Evolutionary conservation across 768 basidiomycete genomes (phyloP).

Genomic region (Lactifluus hygrophoroides): DNA sequence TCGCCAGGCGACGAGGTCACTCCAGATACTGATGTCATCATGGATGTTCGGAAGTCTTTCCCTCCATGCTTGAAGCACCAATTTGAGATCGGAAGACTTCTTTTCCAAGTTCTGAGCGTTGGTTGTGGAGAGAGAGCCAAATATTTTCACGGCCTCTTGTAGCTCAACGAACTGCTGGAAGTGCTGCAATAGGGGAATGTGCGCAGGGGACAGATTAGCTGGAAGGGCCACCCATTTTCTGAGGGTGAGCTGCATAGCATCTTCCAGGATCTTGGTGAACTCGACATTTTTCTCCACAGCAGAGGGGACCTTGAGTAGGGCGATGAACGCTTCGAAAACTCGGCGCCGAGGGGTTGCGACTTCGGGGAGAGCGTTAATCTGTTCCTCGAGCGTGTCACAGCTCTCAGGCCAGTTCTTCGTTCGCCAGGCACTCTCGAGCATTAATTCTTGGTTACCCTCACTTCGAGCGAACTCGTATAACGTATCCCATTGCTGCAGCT

Average conservation of each 20-base stretch:
- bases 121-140: conserved; percentile 80
- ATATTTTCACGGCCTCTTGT: conserved; percentile 92
- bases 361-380: conserved; percentile 71
- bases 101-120: conserved; percentile 86
- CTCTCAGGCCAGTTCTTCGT: conserved; percentile 86
- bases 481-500: conserved; percentile 96
- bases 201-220: conserved; percentile 77
- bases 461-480: conserved; percentile 82
- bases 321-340: conserved; percentile 94
- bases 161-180: conserved; percentile 99
- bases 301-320: conserved; percentile 76
- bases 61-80: conserved; percentile 94
- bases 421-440: conserved; percentile 94
- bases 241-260: conserved; percentile 92
- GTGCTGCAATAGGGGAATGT: conserved; percentile 90
- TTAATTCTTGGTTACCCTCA: conserved; percentile 86
- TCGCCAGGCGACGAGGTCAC: conserved; percentile 97
- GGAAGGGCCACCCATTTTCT: conserved; percentile 95
- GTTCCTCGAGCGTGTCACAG: conserved; percentile 68
- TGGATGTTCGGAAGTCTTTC: conserved; percentile 92
- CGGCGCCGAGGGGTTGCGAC: conserved; percentile 90
- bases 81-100: conserved; percentile 91
- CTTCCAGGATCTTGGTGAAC: conserved; percentile 83
- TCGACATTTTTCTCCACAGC: conserved; percentile 79
- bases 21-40: conserved; percentile 98